phyloP scores from a whole-genome alignment of 1,284 basidiomycete species.

The Peniophora sp. region DNA sequence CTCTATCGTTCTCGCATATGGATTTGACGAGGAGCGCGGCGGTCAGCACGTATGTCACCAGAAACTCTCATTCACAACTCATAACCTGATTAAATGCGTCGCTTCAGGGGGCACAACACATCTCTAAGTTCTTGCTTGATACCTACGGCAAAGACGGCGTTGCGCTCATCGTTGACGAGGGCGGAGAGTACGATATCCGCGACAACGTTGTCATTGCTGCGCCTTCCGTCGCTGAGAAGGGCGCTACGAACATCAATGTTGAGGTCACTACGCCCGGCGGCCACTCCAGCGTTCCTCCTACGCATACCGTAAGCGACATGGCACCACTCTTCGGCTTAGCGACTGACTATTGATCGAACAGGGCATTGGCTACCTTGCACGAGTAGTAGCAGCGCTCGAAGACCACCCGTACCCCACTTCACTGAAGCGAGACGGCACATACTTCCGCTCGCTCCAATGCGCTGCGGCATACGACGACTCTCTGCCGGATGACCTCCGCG shows the following conservation, averaged over 20 bases:
- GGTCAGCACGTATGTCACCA: conserved; percentile 34
- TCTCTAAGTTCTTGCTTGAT: conserved; percentile 39
- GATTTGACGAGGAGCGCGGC: conserved; percentile 69
- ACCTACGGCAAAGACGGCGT: conserved; percentile 54
- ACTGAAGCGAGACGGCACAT: conserved; percentile 16
- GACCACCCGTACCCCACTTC: conserved; percentile 22
- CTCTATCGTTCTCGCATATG: conserved; percentile 60
- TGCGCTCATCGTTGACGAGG: conserved; percentile 56
- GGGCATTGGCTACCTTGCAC: conserved; percentile 30
- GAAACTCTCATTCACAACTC: background rate
- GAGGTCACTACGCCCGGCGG: conserved; percentile 54
- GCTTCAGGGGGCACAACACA: conserved; percentile 44
- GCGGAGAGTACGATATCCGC: conserved; percentile 26
- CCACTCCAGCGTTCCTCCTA: conserved; percentile 61
- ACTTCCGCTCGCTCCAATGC: conserved; percentile 16
- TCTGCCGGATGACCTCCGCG: conserved; percentile 20
- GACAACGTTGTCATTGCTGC: conserved; percentile 27
- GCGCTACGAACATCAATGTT: conserved; percentile 49
- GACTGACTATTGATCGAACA: conserved; percentile 1
- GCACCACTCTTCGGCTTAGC: background rate
- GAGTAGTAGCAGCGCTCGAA: conserved; percentile 28
- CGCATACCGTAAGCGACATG: conserved; percentile 34
- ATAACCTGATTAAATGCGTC: conserved; percentile 2
- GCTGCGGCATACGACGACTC: conserved; percentile 24
- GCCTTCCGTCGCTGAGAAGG: conserved; percentile 67